Conservation (phyloP, 345 rosid species). For the Arabis hirsuta region DNA sequence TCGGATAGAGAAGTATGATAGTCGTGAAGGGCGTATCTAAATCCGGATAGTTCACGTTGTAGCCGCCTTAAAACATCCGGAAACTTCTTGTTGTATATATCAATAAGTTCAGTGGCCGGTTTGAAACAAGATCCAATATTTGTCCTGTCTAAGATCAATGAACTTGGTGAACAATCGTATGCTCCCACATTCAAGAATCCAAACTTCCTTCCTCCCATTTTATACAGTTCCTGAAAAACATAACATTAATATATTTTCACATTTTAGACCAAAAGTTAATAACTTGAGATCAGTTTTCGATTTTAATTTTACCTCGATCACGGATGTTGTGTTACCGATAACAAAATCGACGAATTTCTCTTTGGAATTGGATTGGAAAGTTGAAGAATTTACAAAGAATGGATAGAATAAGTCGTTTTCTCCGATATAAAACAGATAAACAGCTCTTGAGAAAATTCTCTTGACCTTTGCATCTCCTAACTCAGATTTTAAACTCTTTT, state of each 20-base stretch:
- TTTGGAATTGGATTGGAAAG: slow-evolving; percentile 33
- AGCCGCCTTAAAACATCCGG: slow-evolving; percentile 27
- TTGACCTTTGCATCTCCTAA: slow-evolving; percentile 48
- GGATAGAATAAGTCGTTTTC: slow-evolving; percentile 42
- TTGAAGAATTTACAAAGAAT: slow-evolving; percentile 36
- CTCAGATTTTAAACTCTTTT: slow-evolving; percentile 40
- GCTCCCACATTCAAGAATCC: slow-evolving; percentile 44
- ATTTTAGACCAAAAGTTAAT: not conserved
- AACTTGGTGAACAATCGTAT: slow-evolving; percentile 40
- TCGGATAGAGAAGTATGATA: slow-evolving; percentile 29
- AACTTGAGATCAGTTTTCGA: not conserved
- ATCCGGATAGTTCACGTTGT: slow-evolving; percentile 40
- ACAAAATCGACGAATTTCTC: slow-evolving; percentile 48
- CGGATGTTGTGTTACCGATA: slow-evolving; percentile 47
- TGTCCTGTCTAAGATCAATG: slow-evolving; percentile 13
- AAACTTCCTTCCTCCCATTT: slow-evolving; percentile 59
- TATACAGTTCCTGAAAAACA: slow-evolving; percentile 47
- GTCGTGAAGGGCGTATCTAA: slow-evolving; percentile 47
- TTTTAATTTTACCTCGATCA: slow-evolving; percentile 44
- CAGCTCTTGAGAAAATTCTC: slow-evolving; percentile 45
- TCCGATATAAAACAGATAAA: slow-evolving; percentile 52
- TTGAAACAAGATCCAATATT: slow-evolving; percentile 37
- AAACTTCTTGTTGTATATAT: slow-evolving; percentile 45
- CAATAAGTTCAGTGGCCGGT: slow-evolving; percentile 17
- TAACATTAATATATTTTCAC: slow-evolving; percentile 5